A percentile compares a stretch with the other conserved stretches of the same genome.
Conservation (phyloP, 441 rosid species). For the Aquilaria agallochum region DNA sequence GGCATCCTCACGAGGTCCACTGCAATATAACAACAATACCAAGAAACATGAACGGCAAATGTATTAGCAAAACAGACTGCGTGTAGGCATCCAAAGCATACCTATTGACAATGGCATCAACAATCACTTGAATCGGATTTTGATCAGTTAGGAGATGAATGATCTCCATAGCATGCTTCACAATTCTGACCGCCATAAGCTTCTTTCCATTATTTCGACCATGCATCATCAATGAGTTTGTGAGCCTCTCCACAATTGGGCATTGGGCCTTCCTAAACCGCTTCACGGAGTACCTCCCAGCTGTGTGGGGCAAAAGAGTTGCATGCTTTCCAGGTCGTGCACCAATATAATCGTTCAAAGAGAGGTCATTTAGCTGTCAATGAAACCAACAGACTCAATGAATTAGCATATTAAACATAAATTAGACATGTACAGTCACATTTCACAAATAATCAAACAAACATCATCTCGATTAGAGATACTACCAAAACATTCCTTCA, state of each 20-base stretch:
- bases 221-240: slow-evolving; percentile 70
- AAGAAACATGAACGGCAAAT: no score
- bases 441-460: neutral
- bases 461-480: neutral
- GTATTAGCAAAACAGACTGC: no score
- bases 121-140: slow-evolving; percentile 70
- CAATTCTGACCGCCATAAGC: slow-evolving; percentile 50
- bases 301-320: slow-evolving; percentile 60
- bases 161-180: slow-evolving; percentile 66
- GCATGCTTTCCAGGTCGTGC: slow-evolving; percentile 55
- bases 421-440: neutral
- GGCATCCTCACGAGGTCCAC: slow-evolving; percentile 78
- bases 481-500: neutral
- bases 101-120: slow-evolving; percentile 68
- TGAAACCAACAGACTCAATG: neutral
- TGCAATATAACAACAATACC: slow-evolving; percentile 1
- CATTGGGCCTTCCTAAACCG: slow-evolving; percentile 73
- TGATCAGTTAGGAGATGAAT: slow-evolving; percentile 46
- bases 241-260: slow-evolving; percentile 62
- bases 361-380: slow-evolving; percentile 40
- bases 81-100: neutral
- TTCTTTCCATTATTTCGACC: slow-evolving; percentile 71
- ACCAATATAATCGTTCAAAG: slow-evolving; percentile 52
- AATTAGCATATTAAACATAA: neutral
- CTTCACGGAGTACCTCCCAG: slow-evolving; percentile 63